phyloP scores from a whole-genome alignment of 129 eudicot species.

The Solidago caesia region DNA sequence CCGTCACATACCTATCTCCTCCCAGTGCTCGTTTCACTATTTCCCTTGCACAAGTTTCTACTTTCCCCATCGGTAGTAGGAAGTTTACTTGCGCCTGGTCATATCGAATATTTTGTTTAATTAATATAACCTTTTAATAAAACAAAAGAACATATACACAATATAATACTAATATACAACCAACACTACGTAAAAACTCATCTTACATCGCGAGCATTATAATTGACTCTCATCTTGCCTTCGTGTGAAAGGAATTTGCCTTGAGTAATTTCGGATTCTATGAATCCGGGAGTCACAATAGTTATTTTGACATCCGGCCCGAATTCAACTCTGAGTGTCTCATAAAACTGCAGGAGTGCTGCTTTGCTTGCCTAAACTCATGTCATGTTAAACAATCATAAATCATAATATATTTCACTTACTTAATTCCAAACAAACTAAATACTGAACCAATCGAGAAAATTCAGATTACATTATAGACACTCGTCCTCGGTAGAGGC shows the following conservation, averaged over 20 bases:
- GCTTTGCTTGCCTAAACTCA: constrained; percentile 54
- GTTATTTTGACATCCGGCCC: constrained; percentile 44
- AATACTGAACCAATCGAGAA: background rate
- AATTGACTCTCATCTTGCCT: constrained; percentile 39
- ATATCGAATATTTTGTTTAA: background rate
- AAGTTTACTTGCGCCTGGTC: constrained; percentile 28
- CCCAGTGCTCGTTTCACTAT: constrained; percentile 50
- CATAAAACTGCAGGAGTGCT: constrained; percentile 40
- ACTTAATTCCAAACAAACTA: too few relatives aligned
- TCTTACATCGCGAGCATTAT: constrained; percentile 38
- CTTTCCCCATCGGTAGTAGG: constrained; percentile 21
- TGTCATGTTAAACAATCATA: too few relatives aligned
- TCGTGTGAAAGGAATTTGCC: constrained; percentile 32
- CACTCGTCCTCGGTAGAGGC: constrained; percentile 40
- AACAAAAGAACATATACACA: too few relatives aligned
- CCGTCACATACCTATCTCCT: constrained; percentile 60
- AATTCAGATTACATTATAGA: constrained; percentile 33
- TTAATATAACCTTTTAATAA: background rate
- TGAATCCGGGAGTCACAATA: constrained; percentile 46
- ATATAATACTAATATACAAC: too few relatives aligned
- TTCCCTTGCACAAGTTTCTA: constrained; percentile 43
- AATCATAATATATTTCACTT: too few relatives aligned
- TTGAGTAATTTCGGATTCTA: constrained; percentile 51
- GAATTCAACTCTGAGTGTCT: constrained; percentile 47
- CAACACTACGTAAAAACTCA: background rate